These are phyloP conservation scores for Uronychia binucleata DNA, from an alignment of 73 alveolate genomes.

Conservation along the genomic window DNA sequence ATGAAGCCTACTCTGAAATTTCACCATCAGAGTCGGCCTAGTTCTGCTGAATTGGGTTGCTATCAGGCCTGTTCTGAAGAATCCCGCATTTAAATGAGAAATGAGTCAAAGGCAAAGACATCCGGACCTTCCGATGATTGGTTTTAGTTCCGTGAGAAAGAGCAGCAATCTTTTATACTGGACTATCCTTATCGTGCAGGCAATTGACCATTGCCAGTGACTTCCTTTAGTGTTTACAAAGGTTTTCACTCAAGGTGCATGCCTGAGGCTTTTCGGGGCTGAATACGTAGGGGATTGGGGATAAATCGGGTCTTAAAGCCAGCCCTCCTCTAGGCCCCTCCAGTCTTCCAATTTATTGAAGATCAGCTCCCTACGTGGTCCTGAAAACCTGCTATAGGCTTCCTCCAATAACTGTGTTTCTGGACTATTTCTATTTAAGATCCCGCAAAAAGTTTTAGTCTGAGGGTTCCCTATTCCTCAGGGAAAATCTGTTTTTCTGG, in stretches of 20 bases:
- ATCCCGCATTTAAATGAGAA: no score
- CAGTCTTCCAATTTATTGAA: not conserved
- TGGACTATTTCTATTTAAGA: not conserved
- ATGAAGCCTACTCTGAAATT: no score
- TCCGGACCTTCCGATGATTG: no score
- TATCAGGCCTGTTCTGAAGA: no score
- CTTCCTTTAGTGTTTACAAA: not conserved
- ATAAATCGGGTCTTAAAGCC: not conserved
- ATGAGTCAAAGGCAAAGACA: no score
- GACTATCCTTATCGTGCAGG: no score
- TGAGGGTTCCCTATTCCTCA: not conserved
- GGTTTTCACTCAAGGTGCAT: not conserved
- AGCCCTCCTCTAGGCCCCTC: not conserved
- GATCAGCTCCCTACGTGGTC: not conserved
- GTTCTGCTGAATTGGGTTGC: no score
- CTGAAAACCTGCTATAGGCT: no score
- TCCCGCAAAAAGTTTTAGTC: not conserved
- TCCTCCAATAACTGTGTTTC: not conserved
- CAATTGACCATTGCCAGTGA: no score
- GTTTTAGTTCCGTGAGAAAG: no score
- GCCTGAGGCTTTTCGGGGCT: not conserved
- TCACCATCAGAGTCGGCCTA: no score
- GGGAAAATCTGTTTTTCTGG: not conserved
- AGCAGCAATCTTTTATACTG: no score
- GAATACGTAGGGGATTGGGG: not conserved